Evolutionary conservation across 768 basidiomycete species (phyloP).

Genomic region (Naganishia randhawae): DNA sequence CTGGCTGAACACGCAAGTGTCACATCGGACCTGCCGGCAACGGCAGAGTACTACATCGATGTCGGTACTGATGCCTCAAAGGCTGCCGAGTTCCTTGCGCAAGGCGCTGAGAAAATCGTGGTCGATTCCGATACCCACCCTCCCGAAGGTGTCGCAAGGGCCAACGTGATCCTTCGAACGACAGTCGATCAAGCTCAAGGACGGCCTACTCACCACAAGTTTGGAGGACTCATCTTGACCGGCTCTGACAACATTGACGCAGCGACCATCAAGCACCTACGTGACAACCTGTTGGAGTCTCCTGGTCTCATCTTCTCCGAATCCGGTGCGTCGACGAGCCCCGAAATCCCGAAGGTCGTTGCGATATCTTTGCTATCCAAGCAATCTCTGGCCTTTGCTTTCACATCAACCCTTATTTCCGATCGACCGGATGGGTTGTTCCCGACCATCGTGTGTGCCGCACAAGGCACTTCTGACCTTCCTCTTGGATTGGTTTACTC

Average conservation of each 20-base stretch:
- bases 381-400: constrained; percentile 65
- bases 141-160: constrained; percentile 60
- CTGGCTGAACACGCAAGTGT: constrained; percentile 47
- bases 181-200: constrained; percentile 11
- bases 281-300: constrained; percentile 52
- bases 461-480: constrained; percentile 51
- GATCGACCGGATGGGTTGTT: constrained; percentile 89
- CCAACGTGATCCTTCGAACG: constrained; percentile 44
- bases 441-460: constrained; percentile 75
- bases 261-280: constrained; percentile 38
- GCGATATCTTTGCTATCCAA: constrained; percentile 58
- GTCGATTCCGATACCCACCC: constrained; percentile 70
- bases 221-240: constrained; percentile 28
- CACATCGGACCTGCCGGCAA: constrained; percentile 50
- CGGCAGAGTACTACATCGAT: constrained; percentile 42
- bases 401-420: constrained; percentile 73
- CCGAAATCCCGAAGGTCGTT: constrained; percentile 58
- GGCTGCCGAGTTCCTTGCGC: constrained; percentile 61
- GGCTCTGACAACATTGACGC: constrained; percentile 17
- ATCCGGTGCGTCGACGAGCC: constrained; percentile 65
- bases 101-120: constrained; percentile 75
- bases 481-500: constrained; percentile 91
- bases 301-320: constrained; percentile 60
- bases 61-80: constrained; percentile 54
- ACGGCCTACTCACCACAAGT: constrained; percentile 29